phyloP scores from a whole-genome alignment of 2,329 filamentous ascomycete species.

The Fusarium sp. region DNA sequence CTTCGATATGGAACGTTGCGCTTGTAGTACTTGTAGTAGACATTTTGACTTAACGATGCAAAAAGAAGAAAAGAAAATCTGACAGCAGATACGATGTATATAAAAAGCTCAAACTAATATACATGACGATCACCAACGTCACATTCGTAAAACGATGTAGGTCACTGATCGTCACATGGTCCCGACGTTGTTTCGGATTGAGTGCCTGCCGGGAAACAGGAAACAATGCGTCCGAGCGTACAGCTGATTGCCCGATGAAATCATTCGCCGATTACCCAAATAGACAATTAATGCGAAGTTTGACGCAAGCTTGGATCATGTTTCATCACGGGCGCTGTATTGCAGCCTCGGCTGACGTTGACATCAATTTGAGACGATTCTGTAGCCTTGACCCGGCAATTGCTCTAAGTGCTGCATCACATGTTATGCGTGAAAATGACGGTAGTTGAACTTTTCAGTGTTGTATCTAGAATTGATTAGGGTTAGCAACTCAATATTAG shows the following conservation, averaged over 20 bases:
- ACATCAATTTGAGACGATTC: background rate
- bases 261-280: background rate
- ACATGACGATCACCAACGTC: conserved; percentile 1
- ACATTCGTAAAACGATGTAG: background rate
- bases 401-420: background rate
- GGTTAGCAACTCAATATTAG: background rate
- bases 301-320: background rate
- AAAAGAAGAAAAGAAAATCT: no score
- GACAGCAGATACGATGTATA: background rate
- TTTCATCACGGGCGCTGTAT: background rate
- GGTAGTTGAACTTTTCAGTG: background rate
- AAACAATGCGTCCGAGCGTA: background rate
- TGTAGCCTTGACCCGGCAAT: background rate
- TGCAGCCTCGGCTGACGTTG: background rate
- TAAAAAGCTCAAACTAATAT: background rate
- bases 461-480: no score
- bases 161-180: background rate
- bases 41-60: background rate
- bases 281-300: background rate
- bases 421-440: background rate
- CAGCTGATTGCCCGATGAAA: background rate
- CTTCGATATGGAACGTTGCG: background rate
- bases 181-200: background rate
- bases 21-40: background rate
- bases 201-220: background rate